phyloP scores from a whole-genome alignment of 306 rosid species.

The Fragaria iinumae region DNA sequence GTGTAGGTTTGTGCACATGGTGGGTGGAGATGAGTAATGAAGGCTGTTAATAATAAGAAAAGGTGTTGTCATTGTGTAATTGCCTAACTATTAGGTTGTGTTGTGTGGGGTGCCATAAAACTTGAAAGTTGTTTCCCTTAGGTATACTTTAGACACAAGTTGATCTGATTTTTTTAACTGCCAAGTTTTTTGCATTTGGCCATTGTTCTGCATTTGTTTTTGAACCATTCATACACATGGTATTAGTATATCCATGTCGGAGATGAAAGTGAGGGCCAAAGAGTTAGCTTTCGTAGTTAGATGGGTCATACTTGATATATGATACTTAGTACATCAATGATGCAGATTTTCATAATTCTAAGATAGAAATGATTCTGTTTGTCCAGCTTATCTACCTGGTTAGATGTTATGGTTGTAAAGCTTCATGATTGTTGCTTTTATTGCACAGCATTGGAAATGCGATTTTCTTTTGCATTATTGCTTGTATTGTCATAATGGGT shows the following conservation, averaged over 20 bases:
- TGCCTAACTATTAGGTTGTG: background rate
- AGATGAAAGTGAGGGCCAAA: background rate
- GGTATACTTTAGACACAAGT: background rate
- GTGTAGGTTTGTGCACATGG: background rate
- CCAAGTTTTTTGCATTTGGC: background rate
- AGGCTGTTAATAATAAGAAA: background rate
- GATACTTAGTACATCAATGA: background rate
- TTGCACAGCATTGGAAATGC: background rate
- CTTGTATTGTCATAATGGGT: background rate
- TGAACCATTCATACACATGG: background rate
- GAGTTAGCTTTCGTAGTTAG: background rate
- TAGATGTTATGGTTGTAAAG: background rate
- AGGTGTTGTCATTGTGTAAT: background rate
- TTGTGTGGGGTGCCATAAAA: background rate
- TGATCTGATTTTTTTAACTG: background rate
- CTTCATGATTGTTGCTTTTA: background rate
- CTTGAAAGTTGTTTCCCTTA: background rate
- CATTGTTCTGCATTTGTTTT: background rate
- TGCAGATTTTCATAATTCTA: background rate
- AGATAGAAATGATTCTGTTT: background rate
- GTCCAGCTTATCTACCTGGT: background rate
- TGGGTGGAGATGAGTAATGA: background rate
- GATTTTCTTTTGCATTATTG: background rate
- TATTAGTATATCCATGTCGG: background rate
- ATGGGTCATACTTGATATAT: background rate